Base-by-base conservation (phyloP, 108 stramenopile species). In the Skeletonema marinoi region DNA sequence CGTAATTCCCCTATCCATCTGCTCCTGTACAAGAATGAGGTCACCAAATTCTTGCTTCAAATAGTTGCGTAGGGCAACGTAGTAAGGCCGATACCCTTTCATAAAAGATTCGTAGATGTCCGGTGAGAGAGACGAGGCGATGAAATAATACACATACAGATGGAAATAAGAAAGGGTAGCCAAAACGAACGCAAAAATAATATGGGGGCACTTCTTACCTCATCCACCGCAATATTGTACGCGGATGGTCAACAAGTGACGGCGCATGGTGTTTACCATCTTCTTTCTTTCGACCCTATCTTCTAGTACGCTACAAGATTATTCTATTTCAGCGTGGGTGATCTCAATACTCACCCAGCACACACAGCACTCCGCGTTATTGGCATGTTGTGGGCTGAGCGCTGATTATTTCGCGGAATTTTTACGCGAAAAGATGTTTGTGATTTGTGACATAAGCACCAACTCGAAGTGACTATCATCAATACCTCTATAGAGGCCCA, bases 1-100 rank as follows among this genome's bases (percentile, higher is more conserved):
- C 48, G 85, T 88, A 29, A 86, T 75, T 9, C 71, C 68, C 7
- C 60, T 25, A 84, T 88, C 88, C 80, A 68, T 79, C 32, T 44
- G 21, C 17, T 83, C 85, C 25, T 83, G 32, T 12, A 88, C 39
- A 25, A 58, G 13, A 30, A 88, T 80, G 0, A 71, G 41, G 61
- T 75, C 59, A 1, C 80, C 69, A 50, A 75, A 81, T 70, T 75
- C 74, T 68, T 66, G 41, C 17, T 75, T 75, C n/a, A 81, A 31
- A 60, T 62, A 81, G 32, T 81, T 68, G 56, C 63, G 31, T 11
- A 81, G 70, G 58, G 70, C 39, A 9, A 63, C 61, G 30, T 39
- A 77, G 25, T 77, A 51, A 66, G 66, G 68, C 16, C 60, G 68
- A 64, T 77, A 77, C n/a, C 76, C 76, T 75, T 19, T 6, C 2